These are phyloP conservation scores for Erigeron canadensis DNA, from an alignment of 129 eudicot species.

Conservation along the genomic window DNA sequence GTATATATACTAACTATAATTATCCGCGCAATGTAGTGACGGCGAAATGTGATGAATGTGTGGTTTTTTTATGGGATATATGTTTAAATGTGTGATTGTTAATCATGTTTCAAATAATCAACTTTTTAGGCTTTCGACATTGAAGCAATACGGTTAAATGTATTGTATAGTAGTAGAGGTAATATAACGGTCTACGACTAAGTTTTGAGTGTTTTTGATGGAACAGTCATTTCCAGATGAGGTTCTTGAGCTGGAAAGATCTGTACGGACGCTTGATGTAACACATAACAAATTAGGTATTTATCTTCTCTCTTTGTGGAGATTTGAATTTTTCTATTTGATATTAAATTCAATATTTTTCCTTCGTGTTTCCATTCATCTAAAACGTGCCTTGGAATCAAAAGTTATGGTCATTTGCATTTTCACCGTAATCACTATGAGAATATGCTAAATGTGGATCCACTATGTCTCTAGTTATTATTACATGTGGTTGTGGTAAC, in stretches of 20 bases:
- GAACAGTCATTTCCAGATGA: conserved; percentile 81
- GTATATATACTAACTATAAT: too few species aligned
- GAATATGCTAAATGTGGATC: too few species aligned
- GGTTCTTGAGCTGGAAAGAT: conserved; percentile 72
- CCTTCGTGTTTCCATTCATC: background rate
- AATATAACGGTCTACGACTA: conserved; percentile 2
- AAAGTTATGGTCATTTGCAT: too few species aligned
- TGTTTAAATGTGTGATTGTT: too few species aligned
- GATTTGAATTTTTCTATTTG: background rate
- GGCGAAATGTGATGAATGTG: background rate
- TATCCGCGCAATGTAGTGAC: too few species aligned
- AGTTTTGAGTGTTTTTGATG: conserved; percentile 4
- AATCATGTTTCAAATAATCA: background rate
- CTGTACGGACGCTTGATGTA: conserved; percentile 72
- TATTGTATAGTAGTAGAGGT: too few species aligned
- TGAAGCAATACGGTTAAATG: too few species aligned
- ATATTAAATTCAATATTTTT: background rate
- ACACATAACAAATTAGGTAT: conserved; percentile 76
- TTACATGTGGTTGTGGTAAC: too few species aligned
- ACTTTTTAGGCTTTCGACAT: background rate
- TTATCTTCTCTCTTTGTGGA: conserved; percentile 7
- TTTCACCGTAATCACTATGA: too few species aligned
- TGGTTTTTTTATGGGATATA: background rate
- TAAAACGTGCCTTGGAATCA: background rate
- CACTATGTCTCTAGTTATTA: too few species aligned